Percentiles rank a stretch among this genome's conserved stretches.
phyloP scores from a whole-genome alignment of 192 early-diverging fungal genomes.

The Coemansia sp. region DNA sequence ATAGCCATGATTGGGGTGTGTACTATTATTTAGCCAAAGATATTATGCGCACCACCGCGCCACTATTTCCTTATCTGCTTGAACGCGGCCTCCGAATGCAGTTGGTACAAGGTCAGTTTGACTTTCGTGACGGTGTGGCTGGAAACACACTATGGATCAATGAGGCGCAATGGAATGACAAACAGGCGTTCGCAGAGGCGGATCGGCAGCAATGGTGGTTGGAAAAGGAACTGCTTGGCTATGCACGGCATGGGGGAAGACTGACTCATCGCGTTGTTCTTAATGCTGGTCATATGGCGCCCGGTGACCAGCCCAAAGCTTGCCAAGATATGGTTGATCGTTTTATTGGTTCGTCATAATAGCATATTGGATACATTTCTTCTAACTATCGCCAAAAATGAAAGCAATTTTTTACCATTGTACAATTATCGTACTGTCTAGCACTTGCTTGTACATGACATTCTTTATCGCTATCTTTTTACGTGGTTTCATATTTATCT shows the following conservation, averaged over 20 bases:
- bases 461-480: background rate
- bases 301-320: constrained; percentile 62
- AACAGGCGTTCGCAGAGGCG: constrained; percentile 52
- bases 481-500: background rate
- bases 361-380: background rate
- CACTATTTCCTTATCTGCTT: constrained; percentile 59
- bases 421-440: background rate
- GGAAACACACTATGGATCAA: constrained; percentile 71
- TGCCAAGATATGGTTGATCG: constrained; percentile 43
- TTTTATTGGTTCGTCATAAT: constrained; percentile 15
- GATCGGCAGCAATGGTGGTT: constrained; percentile 53
- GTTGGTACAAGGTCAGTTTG: constrained; percentile 78
- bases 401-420: background rate
- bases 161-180: constrained; percentile 51
- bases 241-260: constrained; percentile 55
- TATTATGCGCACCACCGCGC: constrained; percentile 64
- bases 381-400: background rate
- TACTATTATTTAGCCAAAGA: constrained; percentile 56
- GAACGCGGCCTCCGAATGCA: constrained; percentile 56
- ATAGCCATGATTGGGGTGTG: constrained; percentile 57
- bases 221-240: constrained; percentile 58
- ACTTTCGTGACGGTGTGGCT: constrained; percentile 76
- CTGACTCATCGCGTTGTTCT: constrained; percentile 62
- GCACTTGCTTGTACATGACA: background rate
- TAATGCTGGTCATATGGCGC: constrained; percentile 73